Base-by-base conservation (phyloP, 768 basidiomycete species). In the Boletus subcaerulescens region DNA sequence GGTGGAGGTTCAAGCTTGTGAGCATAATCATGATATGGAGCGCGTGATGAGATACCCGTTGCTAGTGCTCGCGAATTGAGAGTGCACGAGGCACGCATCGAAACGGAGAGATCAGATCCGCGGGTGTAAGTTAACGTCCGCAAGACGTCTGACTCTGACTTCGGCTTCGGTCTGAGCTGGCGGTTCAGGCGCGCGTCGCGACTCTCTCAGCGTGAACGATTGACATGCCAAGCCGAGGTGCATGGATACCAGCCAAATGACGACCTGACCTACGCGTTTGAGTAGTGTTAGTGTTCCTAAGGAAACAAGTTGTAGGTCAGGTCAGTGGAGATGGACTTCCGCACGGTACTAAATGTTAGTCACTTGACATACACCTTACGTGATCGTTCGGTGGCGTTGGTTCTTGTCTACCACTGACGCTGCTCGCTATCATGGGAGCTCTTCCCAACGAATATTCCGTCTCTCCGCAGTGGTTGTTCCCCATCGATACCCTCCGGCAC, bases 381-480 rank as follows among this genome's bases (percentile, higher is more conserved):
- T 68, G 57, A 68, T 68, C 61, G 36, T 44, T 45, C 6, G 33
- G 62, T 67, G 63, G 61, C 64, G 61, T 50, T 53, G 52, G 48
- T 57, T 65, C 55, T 56, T 50, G 42, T 13, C 36, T 43, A 52
- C 51, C 49, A 26, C 36, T 12, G 32, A 33, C 42, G 33, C 49
- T 45, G 22, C 29, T 51, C 39, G 26, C 50, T 15, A 61, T 52
- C 61, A 70, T 63, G 63, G 62, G 57, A 57, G 54, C 56, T 22
- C 43, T 60, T 46, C 48, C 57, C 53, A 66, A 54, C 58, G 71
- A 68, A 44, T 48, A 59, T 24, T 52, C 61, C 59, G 63, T 67
- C 50, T 54, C 63, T 60, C 71, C 80, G 42, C 90, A 92, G 72
- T 92, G 90, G 90, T 63, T 89, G 1, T 91, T 92, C 63, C 76